Conservation (phyloP, 2,329 filamentous ascomycete genomes). For the Nemania sp. region DNA sequence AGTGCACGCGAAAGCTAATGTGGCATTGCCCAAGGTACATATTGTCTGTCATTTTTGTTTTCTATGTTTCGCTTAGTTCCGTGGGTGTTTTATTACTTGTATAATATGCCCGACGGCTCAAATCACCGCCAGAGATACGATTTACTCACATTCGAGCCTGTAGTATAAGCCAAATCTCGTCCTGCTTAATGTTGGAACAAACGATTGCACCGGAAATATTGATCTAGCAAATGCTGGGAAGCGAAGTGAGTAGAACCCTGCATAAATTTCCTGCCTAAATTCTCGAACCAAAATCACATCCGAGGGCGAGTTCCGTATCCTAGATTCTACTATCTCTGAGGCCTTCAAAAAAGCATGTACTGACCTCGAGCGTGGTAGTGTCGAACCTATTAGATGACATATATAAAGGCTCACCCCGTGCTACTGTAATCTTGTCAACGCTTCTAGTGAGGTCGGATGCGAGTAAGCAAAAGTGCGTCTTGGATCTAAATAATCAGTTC, state of each 20-base stretch:
- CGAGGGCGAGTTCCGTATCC: too few species aligned
- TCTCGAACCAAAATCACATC: too few species aligned
- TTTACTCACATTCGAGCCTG: constrained; percentile 3
- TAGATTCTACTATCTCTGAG: background rate
- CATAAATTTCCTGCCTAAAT: background rate
- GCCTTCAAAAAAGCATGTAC: background rate
- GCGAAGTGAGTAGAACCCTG: constrained; percentile 39
- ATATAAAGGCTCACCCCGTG: constrained; percentile 46
- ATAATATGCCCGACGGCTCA: too few species aligned
- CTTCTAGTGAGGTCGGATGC: constrained; percentile 49
- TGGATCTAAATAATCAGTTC: constrained; percentile 49
- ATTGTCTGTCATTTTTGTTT: background rate
- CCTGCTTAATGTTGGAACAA: constrained; percentile 56
- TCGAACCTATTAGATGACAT: constrained; percentile 49
- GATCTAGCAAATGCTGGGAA: constrained; percentile 47
- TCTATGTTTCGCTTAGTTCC: background rate
- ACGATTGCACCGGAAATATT: constrained; percentile 53
- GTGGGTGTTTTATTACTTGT: background rate
- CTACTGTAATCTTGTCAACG: constrained; percentile 53
- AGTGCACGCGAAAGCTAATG: constrained; percentile 50
- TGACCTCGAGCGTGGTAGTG: constrained; percentile 34
- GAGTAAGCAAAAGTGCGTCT: constrained; percentile 43
- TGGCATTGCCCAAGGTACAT: constrained; percentile 41
- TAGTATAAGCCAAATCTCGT: constrained; percentile 53
- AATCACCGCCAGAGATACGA: background rate